phyloP scores from a whole-genome alignment of 768 basidiomycete species.

The Naganishia onofrii region DNA sequence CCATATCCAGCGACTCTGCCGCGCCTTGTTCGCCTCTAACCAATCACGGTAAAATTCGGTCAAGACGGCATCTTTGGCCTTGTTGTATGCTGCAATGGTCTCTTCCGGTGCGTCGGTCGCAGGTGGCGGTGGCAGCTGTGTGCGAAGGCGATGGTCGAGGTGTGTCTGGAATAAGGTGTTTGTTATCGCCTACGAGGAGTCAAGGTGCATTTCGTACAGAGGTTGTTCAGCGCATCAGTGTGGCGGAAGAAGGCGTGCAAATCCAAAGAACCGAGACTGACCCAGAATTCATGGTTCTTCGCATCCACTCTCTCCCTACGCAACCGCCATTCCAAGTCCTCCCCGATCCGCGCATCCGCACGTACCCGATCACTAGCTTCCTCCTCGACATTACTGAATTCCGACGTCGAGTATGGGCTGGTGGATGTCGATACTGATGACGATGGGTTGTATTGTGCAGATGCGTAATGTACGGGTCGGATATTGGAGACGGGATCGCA shows the following conservation, averaged over 20 bases:
- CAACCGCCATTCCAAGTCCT: conserved; percentile 23
- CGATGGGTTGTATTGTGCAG: not conserved
- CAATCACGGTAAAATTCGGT: conserved; percentile 29
- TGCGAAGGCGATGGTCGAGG: conserved; percentile 6
- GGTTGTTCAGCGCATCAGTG: no score
- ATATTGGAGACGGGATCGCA: conserved; percentile 24
- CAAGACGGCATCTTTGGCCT: conserved; percentile 14
- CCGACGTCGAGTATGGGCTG: conserved; percentile 7
- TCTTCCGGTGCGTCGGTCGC: not conserved
- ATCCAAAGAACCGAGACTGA: no score
- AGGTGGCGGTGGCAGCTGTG: conserved; percentile 13
- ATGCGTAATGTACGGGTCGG: conserved; percentile 20
- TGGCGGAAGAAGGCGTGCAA: no score
- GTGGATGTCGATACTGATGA: not conserved
- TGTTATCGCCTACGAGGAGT: conserved; percentile 6
- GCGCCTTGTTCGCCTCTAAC: conserved; percentile 19
- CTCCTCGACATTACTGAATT: conserved; percentile 1
- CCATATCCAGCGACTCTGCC: conserved; percentile 23
- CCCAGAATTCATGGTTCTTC: conserved; percentile 31
- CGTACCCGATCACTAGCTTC: not conserved
- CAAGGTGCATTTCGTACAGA: no score
- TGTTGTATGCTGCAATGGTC: not conserved
- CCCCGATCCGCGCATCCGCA: conserved; percentile 16
- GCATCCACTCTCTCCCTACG: conserved; percentile 25
- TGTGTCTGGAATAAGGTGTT: conserved; percentile 28